Conservation (phyloP, 73 alveolate species). For the Vitrella brassicaformis region DNA sequence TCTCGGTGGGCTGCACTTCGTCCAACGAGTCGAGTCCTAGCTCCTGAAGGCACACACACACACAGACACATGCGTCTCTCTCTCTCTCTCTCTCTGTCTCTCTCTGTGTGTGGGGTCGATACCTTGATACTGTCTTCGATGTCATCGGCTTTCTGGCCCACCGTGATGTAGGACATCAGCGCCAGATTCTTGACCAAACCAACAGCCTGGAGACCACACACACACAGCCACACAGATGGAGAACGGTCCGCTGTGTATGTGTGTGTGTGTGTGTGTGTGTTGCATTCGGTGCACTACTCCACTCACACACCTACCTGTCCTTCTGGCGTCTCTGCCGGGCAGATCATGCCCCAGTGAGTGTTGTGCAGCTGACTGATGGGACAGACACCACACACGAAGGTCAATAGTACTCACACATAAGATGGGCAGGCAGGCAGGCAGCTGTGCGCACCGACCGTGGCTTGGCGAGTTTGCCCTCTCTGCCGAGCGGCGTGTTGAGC, state of each 20-base stretch:
- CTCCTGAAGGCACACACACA: no score
- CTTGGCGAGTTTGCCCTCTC: conserved; percentile 84
- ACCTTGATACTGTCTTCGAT: no score
- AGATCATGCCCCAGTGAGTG: conserved; percentile 99
- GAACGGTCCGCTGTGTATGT: neutral
- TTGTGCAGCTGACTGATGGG: conserved; percentile 84
- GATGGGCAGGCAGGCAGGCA: neutral
- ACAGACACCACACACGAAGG: neutral
- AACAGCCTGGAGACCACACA: conserved; percentile 47
- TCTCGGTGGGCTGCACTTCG: no score
- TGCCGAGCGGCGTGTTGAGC: conserved; percentile 78
- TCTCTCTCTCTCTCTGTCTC: no score
- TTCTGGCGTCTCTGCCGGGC: conserved; percentile 99
- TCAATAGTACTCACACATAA: neutral
- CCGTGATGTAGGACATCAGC: conserved; percentile 86
- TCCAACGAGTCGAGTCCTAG: no score
- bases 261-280: no score
- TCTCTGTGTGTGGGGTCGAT: no score
- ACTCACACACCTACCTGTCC: conserved; percentile 59
- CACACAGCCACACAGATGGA: neutral
- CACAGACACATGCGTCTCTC: no score
- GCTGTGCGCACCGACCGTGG: conserved; percentile 51
- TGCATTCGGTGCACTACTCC: no score
- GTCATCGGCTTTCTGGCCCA: no score
- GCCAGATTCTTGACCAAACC: conserved; percentile 98